phyloP scores from a whole-genome alignment of 2,329 filamentous ascomycete species.

The Aureobasidium sp. region DNA sequence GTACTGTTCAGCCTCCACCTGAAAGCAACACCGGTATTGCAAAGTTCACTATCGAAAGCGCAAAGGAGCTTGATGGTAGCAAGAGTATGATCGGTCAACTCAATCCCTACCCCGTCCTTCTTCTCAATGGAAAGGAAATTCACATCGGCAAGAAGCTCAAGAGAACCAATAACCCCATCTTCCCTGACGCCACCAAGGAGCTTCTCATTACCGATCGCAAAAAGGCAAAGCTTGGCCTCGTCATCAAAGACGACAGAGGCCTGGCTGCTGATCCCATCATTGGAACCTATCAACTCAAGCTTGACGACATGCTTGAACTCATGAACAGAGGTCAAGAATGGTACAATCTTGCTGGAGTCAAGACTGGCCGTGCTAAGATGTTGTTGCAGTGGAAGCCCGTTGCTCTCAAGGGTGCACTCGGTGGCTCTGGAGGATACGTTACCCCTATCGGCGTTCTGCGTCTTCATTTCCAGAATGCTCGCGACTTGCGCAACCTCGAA shows the following conservation, averaged over 20 bases:
- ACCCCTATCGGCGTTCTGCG: slow-evolving; percentile 97
- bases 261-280: slow-evolving; percentile 84
- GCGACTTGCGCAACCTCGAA: slow-evolving; percentile 90
- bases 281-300: slow-evolving; percentile 94
- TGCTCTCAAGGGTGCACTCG: slow-evolving; percentile 79
- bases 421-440: slow-evolving; percentile 87
- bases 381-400: slow-evolving; percentile 97
- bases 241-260: slow-evolving; percentile 96
- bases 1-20: slow-evolving; percentile 81
- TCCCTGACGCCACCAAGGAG: slow-evolving; percentile 93
- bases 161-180: slow-evolving; percentile 97
- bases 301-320: slow-evolving; percentile 92
- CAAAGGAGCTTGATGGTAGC: slow-evolving; percentile 92
- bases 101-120: slow-evolving; percentile 88
- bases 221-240: slow-evolving; percentile 88
- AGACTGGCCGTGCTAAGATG: slow-evolving; percentile 90
- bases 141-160: slow-evolving; percentile 94
- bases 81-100: slow-evolving; percentile 94
- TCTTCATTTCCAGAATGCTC: slow-evolving; percentile 88
- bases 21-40: slow-evolving; percentile 95
- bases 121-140: slow-evolving; percentile 93
- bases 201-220: slow-evolving; percentile 95
- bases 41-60: slow-evolving; percentile 93
- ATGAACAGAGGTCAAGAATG: slow-evolving; percentile 96
- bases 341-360: slow-evolving; percentile 87